Conservation (phyloP, 441 rosid genomes). For the Rhodomyrtus psidioides region DNA sequence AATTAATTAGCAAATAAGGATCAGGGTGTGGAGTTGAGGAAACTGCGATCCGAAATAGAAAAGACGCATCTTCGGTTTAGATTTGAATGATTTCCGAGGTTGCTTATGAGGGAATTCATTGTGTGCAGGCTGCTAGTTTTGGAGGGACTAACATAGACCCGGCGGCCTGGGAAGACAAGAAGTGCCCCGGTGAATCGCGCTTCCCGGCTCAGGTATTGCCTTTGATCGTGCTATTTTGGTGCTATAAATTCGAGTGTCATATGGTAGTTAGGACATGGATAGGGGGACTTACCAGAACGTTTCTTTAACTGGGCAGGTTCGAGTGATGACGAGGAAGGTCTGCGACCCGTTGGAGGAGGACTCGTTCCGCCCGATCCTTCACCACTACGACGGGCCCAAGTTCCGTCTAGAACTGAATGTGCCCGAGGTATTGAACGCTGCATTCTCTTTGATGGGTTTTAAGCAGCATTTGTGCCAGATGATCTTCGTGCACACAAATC, state of each 20-base stretch:
- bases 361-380: slow-evolving; percentile 91
- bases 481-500: neutral
- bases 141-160: slow-evolving; percentile 97
- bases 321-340: slow-evolving; percentile 65
- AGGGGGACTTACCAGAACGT: neutral
- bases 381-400: slow-evolving; percentile 98
- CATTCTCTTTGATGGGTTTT: neutral
- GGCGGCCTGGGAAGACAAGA: slow-evolving; percentile 93
- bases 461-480: neutral
- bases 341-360: slow-evolving; percentile 94
- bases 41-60: neutral
- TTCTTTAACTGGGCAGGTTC: slow-evolving; percentile 34
- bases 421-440: slow-evolving; percentile 59
- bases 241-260: neutral
- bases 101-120: neutral
- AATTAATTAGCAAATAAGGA: neutral
- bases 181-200: slow-evolving; percentile 80
- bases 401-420: slow-evolving; percentile 88
- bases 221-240: neutral
- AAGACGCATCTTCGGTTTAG: neutral
- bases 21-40: neutral
- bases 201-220: slow-evolving; percentile 86
- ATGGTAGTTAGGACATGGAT: neutral
- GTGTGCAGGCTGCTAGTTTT: slow-evolving; percentile 75
- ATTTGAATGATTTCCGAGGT: neutral